Conservation (phyloP, 1,284 basidiomycete genomes). For the Peniophora sp. region DNA sequence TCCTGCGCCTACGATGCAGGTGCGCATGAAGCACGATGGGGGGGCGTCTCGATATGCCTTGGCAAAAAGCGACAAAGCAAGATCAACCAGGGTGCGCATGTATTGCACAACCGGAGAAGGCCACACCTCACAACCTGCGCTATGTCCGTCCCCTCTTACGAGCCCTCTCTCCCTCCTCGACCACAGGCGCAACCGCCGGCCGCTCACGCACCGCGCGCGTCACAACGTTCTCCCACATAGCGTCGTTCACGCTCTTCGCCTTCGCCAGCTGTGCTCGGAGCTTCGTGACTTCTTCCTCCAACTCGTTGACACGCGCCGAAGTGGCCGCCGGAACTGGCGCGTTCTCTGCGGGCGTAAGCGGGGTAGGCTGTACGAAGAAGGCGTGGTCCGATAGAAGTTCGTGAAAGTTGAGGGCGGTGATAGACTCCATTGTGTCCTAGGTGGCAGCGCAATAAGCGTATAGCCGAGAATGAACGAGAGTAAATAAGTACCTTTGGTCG, state of each 20-base stretch:
- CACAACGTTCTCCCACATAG: conserved; percentile 83
- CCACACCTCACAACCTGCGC: no score
- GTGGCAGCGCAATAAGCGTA: background rate
- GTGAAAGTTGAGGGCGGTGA: conserved; percentile 32
- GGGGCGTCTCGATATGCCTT: no score
- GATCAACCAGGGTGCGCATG: no score
- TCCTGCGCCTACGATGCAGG: no score
- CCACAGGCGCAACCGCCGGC: conserved; percentile 8
- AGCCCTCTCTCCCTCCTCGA: conserved; percentile 9
- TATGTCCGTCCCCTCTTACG: conserved; percentile 8
- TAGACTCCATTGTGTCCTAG: conserved; percentile 8
- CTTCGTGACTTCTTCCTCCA: conserved; percentile 63
- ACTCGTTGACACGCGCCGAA: conserved; percentile 51
- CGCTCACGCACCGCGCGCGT: conserved; percentile 33
- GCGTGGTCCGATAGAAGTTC: conserved; percentile 56
- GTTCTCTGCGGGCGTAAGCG: conserved; percentile 13
- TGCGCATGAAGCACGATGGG: no score
- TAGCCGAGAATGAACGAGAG: conserved; percentile 1
- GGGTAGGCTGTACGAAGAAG: conserved; percentile 43
- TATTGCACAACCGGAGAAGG: no score
- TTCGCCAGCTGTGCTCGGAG: conserved; percentile 65
- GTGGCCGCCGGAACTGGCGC: conserved; percentile 24
- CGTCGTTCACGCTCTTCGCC: conserved; percentile 81
- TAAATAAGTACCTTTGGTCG: conserved; percentile 28
- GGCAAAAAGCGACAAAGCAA: no score